phyloP scores from a whole-genome alignment of 2,329 filamentous ascomycete species.

The Aspergillus unguis region DNA sequence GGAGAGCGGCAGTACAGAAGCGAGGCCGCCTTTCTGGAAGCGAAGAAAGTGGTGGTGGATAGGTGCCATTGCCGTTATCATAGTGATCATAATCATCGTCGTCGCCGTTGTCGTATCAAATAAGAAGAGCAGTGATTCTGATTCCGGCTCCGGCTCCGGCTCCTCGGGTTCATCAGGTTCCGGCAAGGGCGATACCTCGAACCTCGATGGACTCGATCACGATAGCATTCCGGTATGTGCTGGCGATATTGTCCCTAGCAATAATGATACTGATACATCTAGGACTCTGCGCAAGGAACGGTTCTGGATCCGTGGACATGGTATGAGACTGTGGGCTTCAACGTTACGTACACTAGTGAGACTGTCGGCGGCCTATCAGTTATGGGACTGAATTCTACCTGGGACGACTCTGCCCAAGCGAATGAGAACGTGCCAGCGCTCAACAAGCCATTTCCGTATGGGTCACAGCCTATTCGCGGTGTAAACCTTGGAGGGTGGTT shows the following conservation, averaged over 20 bases:
- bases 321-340: conserved; percentile 88
- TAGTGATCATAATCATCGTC: conserved; percentile 65
- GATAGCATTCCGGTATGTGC: conserved; percentile 56
- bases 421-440: conserved; percentile 79
- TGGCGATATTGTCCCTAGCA: not conserved
- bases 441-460: conserved; percentile 74
- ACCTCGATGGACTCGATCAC: conserved; percentile 53
- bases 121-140: conserved; percentile 48
- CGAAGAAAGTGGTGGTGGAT: conserved; percentile 51
- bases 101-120: conserved; percentile 65
- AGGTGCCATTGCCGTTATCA: conserved; percentile 51
- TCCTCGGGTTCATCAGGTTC: conserved; percentile 21
- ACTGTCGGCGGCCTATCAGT: conserved; percentile 83
- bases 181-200: conserved; percentile 36
- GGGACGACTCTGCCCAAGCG: conserved; percentile 76
- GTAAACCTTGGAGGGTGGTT: conserved; percentile 96
- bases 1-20: conserved; percentile 29
- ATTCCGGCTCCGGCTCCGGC: conserved; percentile 16
- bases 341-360: conserved; percentile 83
- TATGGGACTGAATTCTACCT: conserved; percentile 81
- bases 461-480: conserved; percentile 74
- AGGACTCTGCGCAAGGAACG: conserved; percentile 64
- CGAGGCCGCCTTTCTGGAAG: conserved; percentile 32
- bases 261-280: conserved; percentile 14
- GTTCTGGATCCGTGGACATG: conserved; percentile 87